Conservation (phyloP, 306 rosid species). For the Arachis hypogaea region DNA sequence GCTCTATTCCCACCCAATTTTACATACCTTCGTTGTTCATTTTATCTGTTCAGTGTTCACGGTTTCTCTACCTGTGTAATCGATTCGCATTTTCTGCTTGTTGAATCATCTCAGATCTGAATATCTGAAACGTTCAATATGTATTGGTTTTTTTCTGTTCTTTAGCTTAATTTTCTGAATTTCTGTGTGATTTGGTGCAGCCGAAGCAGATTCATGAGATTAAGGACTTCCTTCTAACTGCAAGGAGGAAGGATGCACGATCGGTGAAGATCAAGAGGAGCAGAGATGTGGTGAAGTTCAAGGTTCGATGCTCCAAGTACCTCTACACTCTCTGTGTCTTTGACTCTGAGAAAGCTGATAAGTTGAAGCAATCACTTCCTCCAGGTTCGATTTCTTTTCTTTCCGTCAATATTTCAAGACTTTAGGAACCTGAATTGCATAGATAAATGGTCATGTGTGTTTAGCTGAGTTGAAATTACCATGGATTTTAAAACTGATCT, state of each 20-base stretch:
- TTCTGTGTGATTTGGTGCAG: slow-evolving; percentile 43
- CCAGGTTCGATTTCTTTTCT: slow-evolving; percentile 59
- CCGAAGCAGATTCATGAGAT: slow-evolving; percentile 94
- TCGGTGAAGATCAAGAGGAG: slow-evolving; percentile 83
- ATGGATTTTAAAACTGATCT: too few species aligned
- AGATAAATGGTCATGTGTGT: not conserved
- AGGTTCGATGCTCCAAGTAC: slow-evolving; percentile 95
- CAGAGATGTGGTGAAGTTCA: slow-evolving; percentile 83
- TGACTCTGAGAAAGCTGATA: slow-evolving; percentile 82
- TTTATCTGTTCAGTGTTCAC: not conserved
- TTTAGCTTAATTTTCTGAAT: not conserved
- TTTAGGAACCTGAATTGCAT: slow-evolving; percentile 20
- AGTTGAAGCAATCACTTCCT: slow-evolving; percentile 97
- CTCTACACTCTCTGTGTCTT: slow-evolving; percentile 86
- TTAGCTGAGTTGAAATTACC: too few species aligned
- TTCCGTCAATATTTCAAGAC: not conserved
- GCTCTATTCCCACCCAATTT: not conserved
- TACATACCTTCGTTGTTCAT: not conserved
- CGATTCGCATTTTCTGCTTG: slow-evolving; percentile 1
- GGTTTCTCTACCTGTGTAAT: slow-evolving; percentile 1
- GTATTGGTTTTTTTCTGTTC: not conserved
- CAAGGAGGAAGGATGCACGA: slow-evolving; percentile 91
- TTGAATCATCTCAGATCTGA: not conserved
- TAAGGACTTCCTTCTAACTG: slow-evolving; percentile 88
- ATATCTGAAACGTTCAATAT: not conserved